Evolutionary conservation across 2,329 filamentous ascomycete genomes (phyloP).

Genomic region (Zasmidium citrigriseum): DNA sequence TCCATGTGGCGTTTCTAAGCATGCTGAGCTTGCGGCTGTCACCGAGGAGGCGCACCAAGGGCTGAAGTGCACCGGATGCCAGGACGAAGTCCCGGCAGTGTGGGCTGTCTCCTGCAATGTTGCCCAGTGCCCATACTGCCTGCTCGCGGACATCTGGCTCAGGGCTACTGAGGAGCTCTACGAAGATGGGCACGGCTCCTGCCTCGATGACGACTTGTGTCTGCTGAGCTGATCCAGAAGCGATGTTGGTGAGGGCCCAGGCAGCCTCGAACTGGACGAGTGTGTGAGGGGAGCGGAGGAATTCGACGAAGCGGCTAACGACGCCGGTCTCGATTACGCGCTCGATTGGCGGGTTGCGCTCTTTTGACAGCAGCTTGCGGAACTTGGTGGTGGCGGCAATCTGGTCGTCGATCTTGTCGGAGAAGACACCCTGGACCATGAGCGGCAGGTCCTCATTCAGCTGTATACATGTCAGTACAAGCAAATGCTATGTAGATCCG

Average conservation of each 20-base stretch:
- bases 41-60: constrained; percentile 83
- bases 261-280: constrained; percentile 98
- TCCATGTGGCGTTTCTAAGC: constrained; percentile 98
- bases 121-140: constrained; percentile 96
- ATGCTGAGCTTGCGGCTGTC: constrained; percentile 99
- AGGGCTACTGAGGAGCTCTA: constrained; percentile 90
- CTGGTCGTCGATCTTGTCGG: constrained; percentile 95
- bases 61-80: constrained; percentile 84
- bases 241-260: constrained; percentile 99
- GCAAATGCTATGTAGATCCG: background rate
- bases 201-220: constrained; percentile 99
- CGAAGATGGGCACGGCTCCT: constrained; percentile 96
- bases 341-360: constrained; percentile 98
- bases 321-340: constrained; percentile 99
- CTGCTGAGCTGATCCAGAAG: constrained; percentile 93
- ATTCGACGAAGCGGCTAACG: constrained; percentile 95
- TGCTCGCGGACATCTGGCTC: constrained; percentile 98
- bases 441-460: constrained; percentile 96
- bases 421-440: constrained; percentile 98
- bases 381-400: constrained; percentile 98
- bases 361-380: constrained; percentile 95
- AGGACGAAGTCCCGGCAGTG: constrained; percentile 97
- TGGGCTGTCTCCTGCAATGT: constrained; percentile 98
- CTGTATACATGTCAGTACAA: constrained; percentile 50
- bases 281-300: constrained; percentile 95